Percentiles rank a stretch among this genome's conserved stretches.
Evolutionary conservation across 345 rosid genomes (phyloP).

Genomic region (Raphanus raphanistrum): DNA sequence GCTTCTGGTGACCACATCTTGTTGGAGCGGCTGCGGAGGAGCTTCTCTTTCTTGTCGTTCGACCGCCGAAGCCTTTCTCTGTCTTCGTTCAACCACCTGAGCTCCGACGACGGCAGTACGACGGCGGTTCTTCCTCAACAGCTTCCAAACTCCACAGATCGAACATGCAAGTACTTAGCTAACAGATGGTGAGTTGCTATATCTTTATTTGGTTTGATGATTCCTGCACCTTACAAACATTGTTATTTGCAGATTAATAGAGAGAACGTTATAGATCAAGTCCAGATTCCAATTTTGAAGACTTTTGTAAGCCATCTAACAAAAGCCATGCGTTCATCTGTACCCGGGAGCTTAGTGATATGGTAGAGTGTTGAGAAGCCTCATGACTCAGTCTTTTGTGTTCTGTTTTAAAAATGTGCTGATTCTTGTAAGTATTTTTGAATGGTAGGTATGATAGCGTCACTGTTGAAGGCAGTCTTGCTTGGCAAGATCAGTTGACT

Average conservation of each 20-base stretch:
- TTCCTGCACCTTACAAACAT: background rate
- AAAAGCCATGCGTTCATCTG: conserved; percentile 56
- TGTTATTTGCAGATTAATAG: conserved; percentile 62
- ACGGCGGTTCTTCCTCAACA: too few species aligned
- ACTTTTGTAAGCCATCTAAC: conserved; percentile 71
- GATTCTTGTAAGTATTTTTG: background rate
- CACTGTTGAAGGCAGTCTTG: conserved; percentile 57
- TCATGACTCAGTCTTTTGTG: background rate
- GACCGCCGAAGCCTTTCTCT: too few species aligned
- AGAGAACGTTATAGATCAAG: conserved; percentile 49
- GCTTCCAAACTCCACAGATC: too few species aligned
- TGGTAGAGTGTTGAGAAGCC: conserved; percentile 47
- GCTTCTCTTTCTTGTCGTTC: too few species aligned
- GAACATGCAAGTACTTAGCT: too few species aligned
- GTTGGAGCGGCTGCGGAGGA: too few species aligned
- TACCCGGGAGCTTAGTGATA: conserved; percentile 75
- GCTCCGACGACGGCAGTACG: too few species aligned
- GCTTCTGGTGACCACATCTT: too few species aligned
- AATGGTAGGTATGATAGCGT: conserved; percentile 75
- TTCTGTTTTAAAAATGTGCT: background rate
- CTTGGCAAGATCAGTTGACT: conserved; percentile 67
- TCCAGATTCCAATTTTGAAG: conserved; percentile 56
- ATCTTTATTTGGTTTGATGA: background rate
- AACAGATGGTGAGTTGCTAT: too few species aligned
- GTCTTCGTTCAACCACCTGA: too few species aligned